Evolutionary conservation across 148 eudicot genomes (phyloP).

Genomic region (Rhododendron griersonianum): DNA sequence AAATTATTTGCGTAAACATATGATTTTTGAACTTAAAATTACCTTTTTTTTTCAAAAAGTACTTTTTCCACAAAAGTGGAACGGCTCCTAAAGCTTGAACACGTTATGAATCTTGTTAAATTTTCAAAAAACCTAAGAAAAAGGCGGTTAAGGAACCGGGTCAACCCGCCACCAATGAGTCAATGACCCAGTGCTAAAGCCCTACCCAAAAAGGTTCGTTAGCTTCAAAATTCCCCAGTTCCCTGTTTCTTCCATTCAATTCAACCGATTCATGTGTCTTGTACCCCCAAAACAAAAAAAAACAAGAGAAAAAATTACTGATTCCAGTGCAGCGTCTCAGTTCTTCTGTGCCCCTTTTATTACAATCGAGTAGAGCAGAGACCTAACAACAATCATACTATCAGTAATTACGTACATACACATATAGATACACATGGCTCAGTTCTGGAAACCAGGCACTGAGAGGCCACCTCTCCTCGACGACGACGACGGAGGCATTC

Average conservation of each 20-base stretch:
- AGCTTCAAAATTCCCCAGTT: neutral
- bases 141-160: neutral
- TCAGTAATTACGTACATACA: too few relatives aligned
- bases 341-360: neutral
- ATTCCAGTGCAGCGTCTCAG: neutral
- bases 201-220: neutral
- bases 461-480: constrained; percentile 83
- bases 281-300: too few relatives aligned
- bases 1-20: too few relatives aligned
- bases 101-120: too few relatives aligned
- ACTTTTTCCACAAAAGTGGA: too few relatives aligned
- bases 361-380: too few relatives aligned
- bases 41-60: too few relatives aligned
- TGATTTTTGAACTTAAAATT: too few relatives aligned
- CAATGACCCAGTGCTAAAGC: neutral
- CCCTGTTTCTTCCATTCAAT: neutral
- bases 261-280: neutral
- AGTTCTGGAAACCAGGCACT: constrained; percentile 93
- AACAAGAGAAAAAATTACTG: neutral
- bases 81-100: too few relatives aligned
- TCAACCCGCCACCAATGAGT: neutral
- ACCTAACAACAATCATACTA: neutral
- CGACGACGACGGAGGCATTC: constrained; percentile 84
- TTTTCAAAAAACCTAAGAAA: too few relatives aligned
- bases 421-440: constrained; percentile 37